Conservation (phyloP, 192 early-diverging fungal species). For the Backusella morwellensis region DNA sequence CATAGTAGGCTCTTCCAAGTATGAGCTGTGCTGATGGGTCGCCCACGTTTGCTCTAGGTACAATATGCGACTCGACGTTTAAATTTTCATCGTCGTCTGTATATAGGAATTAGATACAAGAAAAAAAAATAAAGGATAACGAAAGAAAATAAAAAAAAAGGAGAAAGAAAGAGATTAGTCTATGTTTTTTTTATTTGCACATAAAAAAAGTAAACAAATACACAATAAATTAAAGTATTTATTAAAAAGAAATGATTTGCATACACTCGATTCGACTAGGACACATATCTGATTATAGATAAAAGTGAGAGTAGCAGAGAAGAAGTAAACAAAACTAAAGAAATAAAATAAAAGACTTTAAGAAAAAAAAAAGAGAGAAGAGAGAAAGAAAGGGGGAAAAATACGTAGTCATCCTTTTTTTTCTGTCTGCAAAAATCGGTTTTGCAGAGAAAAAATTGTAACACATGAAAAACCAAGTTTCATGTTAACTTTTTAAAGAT, state of each 20-base stretch:
- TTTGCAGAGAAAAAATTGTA: not conserved
- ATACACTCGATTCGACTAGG: slow-evolving; percentile 5
- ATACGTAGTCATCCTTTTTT: not conserved
- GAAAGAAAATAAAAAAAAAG: not conserved
- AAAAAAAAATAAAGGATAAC: not conserved
- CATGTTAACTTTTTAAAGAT: not conserved
- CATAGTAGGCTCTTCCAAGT: not conserved
- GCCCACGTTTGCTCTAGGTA: not conserved
- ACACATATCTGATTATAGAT: not conserved
- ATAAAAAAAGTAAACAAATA: not conserved
- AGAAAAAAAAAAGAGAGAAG: not conserved
- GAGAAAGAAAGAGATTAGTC: not conserved
- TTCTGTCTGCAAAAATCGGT: not conserved
- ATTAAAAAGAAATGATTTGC: not conserved
- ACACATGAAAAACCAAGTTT: not conserved
- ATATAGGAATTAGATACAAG: not conserved
- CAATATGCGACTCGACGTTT: not conserved
- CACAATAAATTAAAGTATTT: not conserved
- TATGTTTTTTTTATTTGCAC: not conserved
- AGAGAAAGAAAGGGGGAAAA: not conserved
- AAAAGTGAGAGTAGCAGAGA: not conserved
- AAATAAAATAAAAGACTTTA: not conserved
- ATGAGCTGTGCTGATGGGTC: not conserved
- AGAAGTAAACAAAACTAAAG: not conserved
- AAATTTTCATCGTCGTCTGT: not conserved